Base-by-base conservation (phyloP, 225 moss, liverwort and hornwort species). In the Neckera pumila region DNA sequence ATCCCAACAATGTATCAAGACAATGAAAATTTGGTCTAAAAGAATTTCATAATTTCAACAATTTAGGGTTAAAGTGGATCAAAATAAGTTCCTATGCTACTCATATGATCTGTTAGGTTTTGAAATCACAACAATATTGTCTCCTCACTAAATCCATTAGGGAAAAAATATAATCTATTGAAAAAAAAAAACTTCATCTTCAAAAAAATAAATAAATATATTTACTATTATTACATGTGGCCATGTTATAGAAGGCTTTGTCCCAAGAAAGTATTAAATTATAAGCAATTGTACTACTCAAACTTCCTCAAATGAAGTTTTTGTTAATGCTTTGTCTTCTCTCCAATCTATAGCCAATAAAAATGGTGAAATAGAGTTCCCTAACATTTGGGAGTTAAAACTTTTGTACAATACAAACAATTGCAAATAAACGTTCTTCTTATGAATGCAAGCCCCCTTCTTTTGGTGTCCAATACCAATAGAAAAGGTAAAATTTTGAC, bases 361-460 rank as follows among this genome's bases (percentile, higher is more conserved):
- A 56, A 56, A 53, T 14, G 36, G 10, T 23, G 25, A 16, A 56
- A n/a, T 25, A 25, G 10, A n/a, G 10, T 2, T 57, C 1, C 0
- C 0, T 2, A 2, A 56, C 2, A 56, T 25, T 56, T 2, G 2
- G 4, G 1, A 77, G n/a, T 23, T 14, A 33, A 53, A 53, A 15
- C 23, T 77, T 54, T 54, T 54, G 7, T 36, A 10, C 9, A n/a
- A 14, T 26, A 26, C 25, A 54, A n/a, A 36, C 26, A 56, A 36
- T n/a, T n/a, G n/a, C n/a, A 25, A 0, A 0, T n/a, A 57, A 17
- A 6, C 1, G 1, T 11, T 27, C 10, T n/a, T 16, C n/a, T 56
- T 6, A n/a, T n/a, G 25, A 77, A 16, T n/a, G 28, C 7, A 38
- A 38, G 26, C 10, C 19, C 4, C 53, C 2, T 57, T 38, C 17